Base-by-base conservation (phyloP, 1,284 basidiomycete genomes). In the Omphalotus olearius region DNA sequence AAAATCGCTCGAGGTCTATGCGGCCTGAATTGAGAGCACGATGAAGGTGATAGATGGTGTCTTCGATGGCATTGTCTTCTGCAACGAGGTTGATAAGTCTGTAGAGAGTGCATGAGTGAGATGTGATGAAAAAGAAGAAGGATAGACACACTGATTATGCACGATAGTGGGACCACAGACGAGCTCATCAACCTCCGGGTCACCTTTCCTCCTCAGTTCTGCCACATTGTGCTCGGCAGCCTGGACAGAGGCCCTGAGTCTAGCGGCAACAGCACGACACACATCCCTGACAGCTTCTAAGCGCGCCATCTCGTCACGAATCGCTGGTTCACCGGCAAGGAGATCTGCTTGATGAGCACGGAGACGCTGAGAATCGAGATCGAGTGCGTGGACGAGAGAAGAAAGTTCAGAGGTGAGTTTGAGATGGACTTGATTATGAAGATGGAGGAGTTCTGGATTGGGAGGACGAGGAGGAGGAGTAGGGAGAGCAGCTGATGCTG, bases 51-150 rank as follows among this genome's bases (percentile, higher is more conserved):
- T 98, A 99, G 55, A 98, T 88, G 23, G 96, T 96, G 69, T 99
- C 97, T 68, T 98, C 94, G 61, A 99, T 93, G 0, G 96, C 94
- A 61, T 95, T 94, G 68, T 99, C 97, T 67, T 99, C 97, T n/a
- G 97, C 94, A 6, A 98, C 87, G 18, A 99, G 77, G 65, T 97
- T 92, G 58, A 98, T 83, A 20, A 99, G 74, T 68, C 95, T 98
- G 64, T 47, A 42, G 39, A 47, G 48, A 56, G 39, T 37, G 41
- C 49, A 59, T 33, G 14, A 53, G 55, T 50, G 14, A 53, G 47
- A 43, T 52, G 47, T 33, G 57, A 50, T 23, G 50, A 23, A 52
- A 51, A 50, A 51, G 39, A 55, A 50, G 50, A 26, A 53, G 41
- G 28, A 45, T 45, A 47, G 25, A 79, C 88, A 67, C 63, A 96